Base-by-base conservation (phyloP, 305 asterid genomes). In the Fraxinus floribunda region DNA sequence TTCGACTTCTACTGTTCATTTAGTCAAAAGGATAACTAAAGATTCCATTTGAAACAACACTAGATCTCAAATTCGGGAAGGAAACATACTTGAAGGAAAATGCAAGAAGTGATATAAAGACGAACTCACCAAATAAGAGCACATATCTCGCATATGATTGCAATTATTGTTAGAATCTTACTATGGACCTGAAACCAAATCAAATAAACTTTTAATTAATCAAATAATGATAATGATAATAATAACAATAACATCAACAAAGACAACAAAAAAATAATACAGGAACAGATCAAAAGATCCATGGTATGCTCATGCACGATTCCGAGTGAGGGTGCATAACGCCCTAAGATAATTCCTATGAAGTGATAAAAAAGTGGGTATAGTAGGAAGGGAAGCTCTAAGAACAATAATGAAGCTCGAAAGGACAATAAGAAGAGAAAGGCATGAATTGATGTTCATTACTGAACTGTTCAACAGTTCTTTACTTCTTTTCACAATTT, bases 111-210 rank as follows among this genome's bases (percentile, higher is more conserved):
- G 57, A 82, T n/a, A 57, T 39, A 52, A 75, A 75, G 22, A 15
- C 44, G 20, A 81, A 93, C 97, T 87, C 85, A 94, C 99, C 99
- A 95, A 81, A 92, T 11, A 80, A 95, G 97, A 80, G 97, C 97
- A 84, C 93, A 90, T 22, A 94, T 90, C 82, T 94, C 98, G 76
- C 94, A 90, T 83, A 94, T 86, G 85, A 93, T 89, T 70, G 98
- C 98, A 79, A 95, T 85, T 77, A 95, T 26, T 5, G 99, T 93
- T 73, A 95, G 90, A 86, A 95, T 84, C 93, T 90, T 94, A 84
- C 93, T 94, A 89, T 95, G 99, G 83, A 95, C 90, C 99, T 95
- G 98, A 87, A 90, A 86, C 70, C 26, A 85, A 32, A 80, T 44
- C 26, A 83, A 79, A 78, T 15, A 44, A 71, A 80, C 62, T 35